Conservation (phyloP, 148 eudicot species). For the Nepenthes mirabilis region DNA sequence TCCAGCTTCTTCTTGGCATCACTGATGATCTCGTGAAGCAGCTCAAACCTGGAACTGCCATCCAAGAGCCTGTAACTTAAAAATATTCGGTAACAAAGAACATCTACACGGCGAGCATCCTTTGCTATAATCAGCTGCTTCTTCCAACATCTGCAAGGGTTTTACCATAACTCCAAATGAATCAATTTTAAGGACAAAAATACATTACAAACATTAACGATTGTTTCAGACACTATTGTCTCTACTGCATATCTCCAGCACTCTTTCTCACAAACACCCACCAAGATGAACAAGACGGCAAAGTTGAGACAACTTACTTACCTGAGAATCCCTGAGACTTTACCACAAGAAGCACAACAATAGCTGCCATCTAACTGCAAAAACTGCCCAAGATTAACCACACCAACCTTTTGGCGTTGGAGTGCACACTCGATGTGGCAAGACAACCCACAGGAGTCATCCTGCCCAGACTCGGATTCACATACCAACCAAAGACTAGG, state of each 20-base stretch:
- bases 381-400: slow-evolving; percentile 58
- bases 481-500: slow-evolving; percentile 96
- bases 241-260: background rate
- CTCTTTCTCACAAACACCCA: too few relatives aligned
- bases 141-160: slow-evolving; percentile 63
- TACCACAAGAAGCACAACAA: slow-evolving; percentile 86
- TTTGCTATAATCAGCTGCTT: slow-evolving; percentile 74
- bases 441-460: slow-evolving; percentile 65
- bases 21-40: slow-evolving; percentile 50
- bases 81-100: slow-evolving; percentile 67
- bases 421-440: slow-evolving; percentile 93
- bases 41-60: slow-evolving; percentile 67
- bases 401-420: slow-evolving; percentile 51
- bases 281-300: slow-evolving; percentile 7
- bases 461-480: slow-evolving; percentile 40
- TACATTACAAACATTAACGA: too few relatives aligned
- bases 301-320: slow-evolving; percentile 26
- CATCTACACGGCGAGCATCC: slow-evolving; percentile 83
- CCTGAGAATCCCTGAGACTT: slow-evolving; percentile 79
- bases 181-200: background rate
- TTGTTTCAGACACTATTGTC: too few relatives aligned
- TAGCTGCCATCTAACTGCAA: slow-evolving; percentile 83
- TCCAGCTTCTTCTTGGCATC: slow-evolving; percentile 71
- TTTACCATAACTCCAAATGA: background rate
- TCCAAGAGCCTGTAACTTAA: slow-evolving; percentile 62